Conservation (phyloP, 106 monocot genomes). For the Amphibolis antarctica region DNA sequence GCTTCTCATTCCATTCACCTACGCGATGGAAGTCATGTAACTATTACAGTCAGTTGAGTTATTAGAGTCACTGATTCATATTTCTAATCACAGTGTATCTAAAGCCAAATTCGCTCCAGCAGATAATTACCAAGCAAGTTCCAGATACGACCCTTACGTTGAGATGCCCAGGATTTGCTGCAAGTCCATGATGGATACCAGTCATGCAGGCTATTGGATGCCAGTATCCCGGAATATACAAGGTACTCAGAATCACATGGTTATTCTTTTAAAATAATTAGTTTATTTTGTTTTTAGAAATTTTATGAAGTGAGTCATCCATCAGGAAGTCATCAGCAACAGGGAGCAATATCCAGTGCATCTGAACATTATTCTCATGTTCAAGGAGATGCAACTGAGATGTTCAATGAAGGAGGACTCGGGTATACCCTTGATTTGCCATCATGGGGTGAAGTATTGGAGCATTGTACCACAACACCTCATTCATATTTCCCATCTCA, state of each 20-base stretch:
- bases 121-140: constrained; percentile 83
- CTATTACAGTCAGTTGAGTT: not conserved
- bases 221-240: constrained; percentile 3
- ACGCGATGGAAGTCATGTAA: not conserved
- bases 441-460: constrained; percentile 40
- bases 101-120: constrained; percentile 98
- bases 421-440: constrained; percentile 26
- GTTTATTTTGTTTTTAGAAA: not conserved
- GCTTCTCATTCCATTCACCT: not conserved
- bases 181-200: constrained; percentile 8
- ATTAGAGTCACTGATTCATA: constrained; percentile 55
- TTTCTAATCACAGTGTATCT: constrained; percentile 87
- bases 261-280: not conserved
- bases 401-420: constrained; percentile 30
- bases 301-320: not conserved
- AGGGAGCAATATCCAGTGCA: not conserved
- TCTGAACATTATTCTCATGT: constrained; percentile 3
- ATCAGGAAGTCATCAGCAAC: not conserved
- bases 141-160: constrained; percentile 91
- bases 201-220: constrained; percentile 1
- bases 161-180: constrained; percentile 28
- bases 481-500: constrained; percentile 13
- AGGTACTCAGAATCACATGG: not conserved
- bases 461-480: constrained; percentile 16
- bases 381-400: constrained; percentile 28